phyloP scores from a whole-genome alignment of 768 basidiomycete species.

The Cantharellus anzutake region DNA sequence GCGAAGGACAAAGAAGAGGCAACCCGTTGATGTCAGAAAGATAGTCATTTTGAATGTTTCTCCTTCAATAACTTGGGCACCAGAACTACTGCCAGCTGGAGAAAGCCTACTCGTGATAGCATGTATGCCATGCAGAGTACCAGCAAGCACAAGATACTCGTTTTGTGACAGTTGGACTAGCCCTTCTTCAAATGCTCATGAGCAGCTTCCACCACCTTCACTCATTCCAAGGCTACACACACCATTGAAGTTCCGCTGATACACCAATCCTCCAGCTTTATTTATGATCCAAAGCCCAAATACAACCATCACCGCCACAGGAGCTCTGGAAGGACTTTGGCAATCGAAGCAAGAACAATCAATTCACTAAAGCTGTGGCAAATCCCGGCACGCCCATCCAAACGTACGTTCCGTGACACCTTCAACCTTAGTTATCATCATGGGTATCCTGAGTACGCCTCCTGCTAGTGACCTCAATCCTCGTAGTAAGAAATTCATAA shows the following conservation, averaged over 20 bases:
- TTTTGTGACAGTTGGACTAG: conserved; percentile 79
- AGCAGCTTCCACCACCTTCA: not conserved
- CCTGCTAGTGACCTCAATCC: not conserved
- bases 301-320: conserved; percentile 36
- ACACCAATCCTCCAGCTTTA: conserved; percentile 94
- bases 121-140: conserved; percentile 92
- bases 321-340: too few species aligned
- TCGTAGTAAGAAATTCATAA: not conserved
- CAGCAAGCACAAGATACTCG: conserved; percentile 88
- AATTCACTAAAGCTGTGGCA: too few species aligned
- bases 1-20: not conserved
- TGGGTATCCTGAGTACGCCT: not conserved
- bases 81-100: conserved; percentile 64
- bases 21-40: conserved; percentile 78
- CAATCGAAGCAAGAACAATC: too few species aligned
- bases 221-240: conserved; percentile 5
- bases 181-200: conserved; percentile 39
- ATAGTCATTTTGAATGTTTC: conserved; percentile 93
- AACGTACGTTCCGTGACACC: too few species aligned
- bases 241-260: conserved; percentile 86
- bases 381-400: too few species aligned
- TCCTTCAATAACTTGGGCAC: conserved; percentile 87
- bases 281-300: conserved; percentile 89
- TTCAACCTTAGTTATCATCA: not conserved
- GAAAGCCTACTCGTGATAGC: conserved; percentile 91